Evolutionary conservation across 805 yeast species (phyloP).

Genomic region (Candida parachauliodes): DNA sequence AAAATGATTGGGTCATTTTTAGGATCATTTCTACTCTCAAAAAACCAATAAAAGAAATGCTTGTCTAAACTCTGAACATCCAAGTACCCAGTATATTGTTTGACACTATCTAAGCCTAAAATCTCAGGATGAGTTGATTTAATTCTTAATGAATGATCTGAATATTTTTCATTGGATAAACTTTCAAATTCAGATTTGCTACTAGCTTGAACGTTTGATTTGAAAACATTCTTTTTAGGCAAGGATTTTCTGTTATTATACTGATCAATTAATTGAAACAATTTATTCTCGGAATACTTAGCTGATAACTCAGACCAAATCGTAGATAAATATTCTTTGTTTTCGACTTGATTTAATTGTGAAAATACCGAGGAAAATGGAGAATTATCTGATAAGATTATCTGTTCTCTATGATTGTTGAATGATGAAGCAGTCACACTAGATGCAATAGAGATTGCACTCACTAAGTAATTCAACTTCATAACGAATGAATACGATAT

Average conservation of each 20-base stretch:
- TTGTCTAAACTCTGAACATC: conserved; percentile 43
- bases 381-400: not conserved
- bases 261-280: conserved; percentile 5
- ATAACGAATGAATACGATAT: not conserved
- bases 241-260: conserved; percentile 4
- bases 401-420: conserved; percentile 2
- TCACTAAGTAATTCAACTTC: conserved; percentile 5
- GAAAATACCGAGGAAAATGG: not conserved
- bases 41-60: conserved; percentile 91
- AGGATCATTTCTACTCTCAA: conserved; percentile 89
- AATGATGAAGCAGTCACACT: conserved; percentile 1
- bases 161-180: conserved; percentile 18
- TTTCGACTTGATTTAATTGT: conserved; percentile 2
- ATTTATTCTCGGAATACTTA: conserved; percentile 4
- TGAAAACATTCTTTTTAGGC: conserved; percentile 3
- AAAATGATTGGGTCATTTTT: conserved; percentile 78
- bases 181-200: conserved; percentile 15
- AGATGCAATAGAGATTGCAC: conserved; percentile 4
- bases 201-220: not conserved
- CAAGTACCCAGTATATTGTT: conserved; percentile 39
- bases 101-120: conserved; percentile 34
- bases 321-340: conserved; percentile 1
- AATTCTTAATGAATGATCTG: conserved; percentile 26
- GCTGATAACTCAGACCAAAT: conserved; percentile 9
- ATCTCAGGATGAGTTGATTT: conserved; percentile 32